Percentiles rank a stretch among this genome's conserved stretches.
These are phyloP conservation scores for Hymenoscyphus fraxineus DNA, from an alignment of 2,329 filamentous ascomycete genomes.

Conservation along the genomic window DNA sequence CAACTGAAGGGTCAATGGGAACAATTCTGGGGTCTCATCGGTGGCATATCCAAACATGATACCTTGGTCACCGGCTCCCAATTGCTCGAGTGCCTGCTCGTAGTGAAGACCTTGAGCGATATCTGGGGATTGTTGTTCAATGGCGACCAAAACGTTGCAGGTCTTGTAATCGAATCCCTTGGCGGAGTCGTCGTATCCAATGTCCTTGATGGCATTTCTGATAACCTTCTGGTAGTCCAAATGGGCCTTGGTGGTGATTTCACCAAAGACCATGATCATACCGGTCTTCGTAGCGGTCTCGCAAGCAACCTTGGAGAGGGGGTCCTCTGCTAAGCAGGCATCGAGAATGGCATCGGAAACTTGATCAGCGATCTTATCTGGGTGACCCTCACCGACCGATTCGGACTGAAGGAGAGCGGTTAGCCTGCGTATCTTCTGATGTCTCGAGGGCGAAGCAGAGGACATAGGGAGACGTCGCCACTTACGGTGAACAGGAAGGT, in stretches of 20 bases:
- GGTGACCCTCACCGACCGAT: constrained; percentile 86
- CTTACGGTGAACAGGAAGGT: constrained; percentile 81
- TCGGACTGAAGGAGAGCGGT: constrained; percentile 56
- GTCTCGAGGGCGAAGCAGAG: background rate
- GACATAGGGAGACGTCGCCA: constrained; percentile 10
- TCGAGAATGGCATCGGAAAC: constrained; percentile 98
- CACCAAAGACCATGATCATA: constrained; percentile 98
- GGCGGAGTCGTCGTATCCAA: constrained; percentile 92
- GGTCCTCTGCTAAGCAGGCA: constrained; percentile 91
- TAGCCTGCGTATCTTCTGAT: constrained; percentile 12
- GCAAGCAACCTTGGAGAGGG: constrained; percentile 97
- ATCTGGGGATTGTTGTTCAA: constrained; percentile 98
- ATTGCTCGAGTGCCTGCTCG: constrained; percentile 93
- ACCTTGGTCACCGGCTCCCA: constrained; percentile 98
- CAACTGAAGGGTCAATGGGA: constrained; percentile 89
- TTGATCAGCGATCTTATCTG: constrained; percentile 97
- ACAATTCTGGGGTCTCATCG: constrained; percentile 95
- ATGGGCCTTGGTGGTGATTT: constrained; percentile 94
- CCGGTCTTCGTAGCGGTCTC: constrained; percentile 99
- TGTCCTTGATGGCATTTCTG: constrained; percentile 92
- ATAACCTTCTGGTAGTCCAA: constrained; percentile 99
- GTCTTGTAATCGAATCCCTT: constrained; percentile 99
- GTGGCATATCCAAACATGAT: constrained; percentile 99
- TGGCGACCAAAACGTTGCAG: constrained; percentile 95
- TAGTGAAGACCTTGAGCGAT: constrained; percentile 99